A percentile compares a stretch with the other conserved stretches of the same genome.
These are phyloP conservation scores for Biscogniauxia mediterranea DNA, from an alignment of 2,329 filamentous ascomycete genomes.

Conservation along the genomic window DNA sequence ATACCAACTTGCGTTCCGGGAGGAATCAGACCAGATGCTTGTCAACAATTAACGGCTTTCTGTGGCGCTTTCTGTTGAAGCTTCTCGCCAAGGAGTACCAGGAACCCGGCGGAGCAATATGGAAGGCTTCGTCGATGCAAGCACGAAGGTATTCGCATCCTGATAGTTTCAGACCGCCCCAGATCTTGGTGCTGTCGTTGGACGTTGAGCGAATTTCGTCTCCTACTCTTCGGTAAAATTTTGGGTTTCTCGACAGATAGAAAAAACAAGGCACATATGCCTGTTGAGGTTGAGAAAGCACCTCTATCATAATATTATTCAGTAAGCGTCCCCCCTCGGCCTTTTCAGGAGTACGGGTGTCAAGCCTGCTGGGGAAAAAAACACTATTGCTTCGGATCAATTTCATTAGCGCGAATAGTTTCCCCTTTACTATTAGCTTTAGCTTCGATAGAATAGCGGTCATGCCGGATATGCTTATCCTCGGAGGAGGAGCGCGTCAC, in stretches of 20 bases:
- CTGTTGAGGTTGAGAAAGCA: constrained; percentile 2
- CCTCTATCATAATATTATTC: not conserved
- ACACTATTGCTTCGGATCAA: constrained; percentile 6
- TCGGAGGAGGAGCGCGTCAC: not conserved
- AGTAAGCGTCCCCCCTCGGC: not conserved
- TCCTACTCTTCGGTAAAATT: not conserved
- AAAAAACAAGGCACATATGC: constrained; percentile 4
- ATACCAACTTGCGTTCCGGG: constrained; percentile 6
- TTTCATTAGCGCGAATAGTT: not conserved
- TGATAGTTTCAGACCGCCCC: not conserved
- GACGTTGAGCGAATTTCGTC: constrained; percentile 3
- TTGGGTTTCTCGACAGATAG: constrained; percentile 3
- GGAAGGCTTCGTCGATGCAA: constrained; percentile 7
- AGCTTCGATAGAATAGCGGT: constrained; percentile 1
- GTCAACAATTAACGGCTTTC: constrained; percentile 2
- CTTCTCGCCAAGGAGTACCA: constrained; percentile 4
- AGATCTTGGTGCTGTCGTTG: not conserved
- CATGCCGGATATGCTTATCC: constrained; percentile 1
- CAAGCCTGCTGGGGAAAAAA: constrained; percentile 4
- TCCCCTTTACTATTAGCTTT: not conserved
- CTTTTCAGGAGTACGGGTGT: not conserved
- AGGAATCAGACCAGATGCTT: constrained; percentile 5
- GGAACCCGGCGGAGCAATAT: constrained; percentile 3
- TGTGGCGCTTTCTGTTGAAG: not conserved
- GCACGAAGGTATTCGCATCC: constrained; percentile 5